phyloP scores from a whole-genome alignment of 1,284 basidiomycete species.

The Coniophora puteana region DNA sequence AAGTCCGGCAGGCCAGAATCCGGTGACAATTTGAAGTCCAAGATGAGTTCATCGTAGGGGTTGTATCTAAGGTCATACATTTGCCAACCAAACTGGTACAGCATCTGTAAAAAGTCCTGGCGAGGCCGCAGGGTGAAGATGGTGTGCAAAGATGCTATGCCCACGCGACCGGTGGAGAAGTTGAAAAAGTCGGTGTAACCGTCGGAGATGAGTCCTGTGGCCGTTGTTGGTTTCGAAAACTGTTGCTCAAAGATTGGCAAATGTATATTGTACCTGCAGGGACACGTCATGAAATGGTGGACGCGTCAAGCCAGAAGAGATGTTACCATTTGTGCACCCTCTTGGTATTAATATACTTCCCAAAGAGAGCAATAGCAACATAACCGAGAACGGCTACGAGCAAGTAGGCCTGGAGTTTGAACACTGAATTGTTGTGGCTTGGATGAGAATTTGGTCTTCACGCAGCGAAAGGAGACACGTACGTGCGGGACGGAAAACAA shows the following conservation, averaged over 20 bases:
- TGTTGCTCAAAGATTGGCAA: constrained; percentile 54
- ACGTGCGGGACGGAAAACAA: constrained; percentile 83
- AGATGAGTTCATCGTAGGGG: constrained; percentile 62
- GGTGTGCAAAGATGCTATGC: constrained; percentile 73
- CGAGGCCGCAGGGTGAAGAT: constrained; percentile 75
- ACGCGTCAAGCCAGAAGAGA: constrained; percentile 41
- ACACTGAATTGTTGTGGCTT: constrained; percentile 37
- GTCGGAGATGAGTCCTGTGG: constrained; percentile 53
- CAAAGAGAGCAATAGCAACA: constrained; percentile 47
- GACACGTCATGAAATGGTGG: background rate
- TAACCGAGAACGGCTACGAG: constrained; percentile 54
- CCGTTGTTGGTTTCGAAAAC: constrained; percentile 59
- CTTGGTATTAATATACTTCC: constrained; percentile 49
- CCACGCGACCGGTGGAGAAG: constrained; percentile 83
- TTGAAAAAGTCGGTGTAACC: constrained; percentile 77
- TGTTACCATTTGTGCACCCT: constrained; percentile 54
- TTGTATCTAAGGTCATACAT: constrained; percentile 75
- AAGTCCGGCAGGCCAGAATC: constrained; percentile 56
- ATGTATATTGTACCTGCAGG: constrained; percentile 54
- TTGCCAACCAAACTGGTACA: constrained; percentile 57
- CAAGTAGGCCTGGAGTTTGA: constrained; percentile 63
- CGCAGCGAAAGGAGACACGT: constrained; percentile 22
- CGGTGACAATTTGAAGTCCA: constrained; percentile 73
- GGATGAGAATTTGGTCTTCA: constrained; percentile 9
- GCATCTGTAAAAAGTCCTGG: constrained; percentile 73